Evolutionary conservation across 192 early-diverging fungal species (phyloP).

Genomic region (Coemansia sp.): DNA sequence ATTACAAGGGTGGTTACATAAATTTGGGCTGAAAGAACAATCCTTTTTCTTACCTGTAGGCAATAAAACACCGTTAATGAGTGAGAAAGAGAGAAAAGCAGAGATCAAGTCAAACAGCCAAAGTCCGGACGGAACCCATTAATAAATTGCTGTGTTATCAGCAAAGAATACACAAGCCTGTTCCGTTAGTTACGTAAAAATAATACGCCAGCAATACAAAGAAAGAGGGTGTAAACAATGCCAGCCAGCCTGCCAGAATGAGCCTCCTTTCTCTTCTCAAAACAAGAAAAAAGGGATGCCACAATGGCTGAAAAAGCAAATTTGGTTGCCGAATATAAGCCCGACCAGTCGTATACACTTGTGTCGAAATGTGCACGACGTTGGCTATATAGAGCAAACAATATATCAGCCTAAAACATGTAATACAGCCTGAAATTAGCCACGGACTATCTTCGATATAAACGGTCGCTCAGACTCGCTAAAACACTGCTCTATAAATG

Average conservation of each 20-base stretch:
- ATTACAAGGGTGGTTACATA: neutral
- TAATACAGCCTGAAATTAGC: neutral
- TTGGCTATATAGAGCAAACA: conserved; percentile 4
- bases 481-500: too few relatives aligned
- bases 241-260: conserved; percentile 1
- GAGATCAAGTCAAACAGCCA: conserved; percentile 3
- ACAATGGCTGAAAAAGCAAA: conserved; percentile 6
- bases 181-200: neutral
- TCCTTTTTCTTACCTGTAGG: too few relatives aligned
- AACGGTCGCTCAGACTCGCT: conserved; percentile 1
- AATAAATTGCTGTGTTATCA: too few relatives aligned
- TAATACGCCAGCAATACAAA: neutral
- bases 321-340: conserved; percentile 1
- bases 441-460: neutral
- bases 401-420: too few relatives aligned
- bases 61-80: neutral
- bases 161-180: neutral
- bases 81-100: neutral
- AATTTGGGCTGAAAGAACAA: too few relatives aligned
- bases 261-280: conserved; percentile 7
- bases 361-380: neutral
- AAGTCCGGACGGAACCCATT: too few relatives aligned
- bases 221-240: conserved; percentile 11
- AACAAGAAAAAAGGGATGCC: neutral
- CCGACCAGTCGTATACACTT: neutral